Conservation (phyloP, 768 basidiomycete genomes). For the Macrolepiota albuminosa region DNA sequence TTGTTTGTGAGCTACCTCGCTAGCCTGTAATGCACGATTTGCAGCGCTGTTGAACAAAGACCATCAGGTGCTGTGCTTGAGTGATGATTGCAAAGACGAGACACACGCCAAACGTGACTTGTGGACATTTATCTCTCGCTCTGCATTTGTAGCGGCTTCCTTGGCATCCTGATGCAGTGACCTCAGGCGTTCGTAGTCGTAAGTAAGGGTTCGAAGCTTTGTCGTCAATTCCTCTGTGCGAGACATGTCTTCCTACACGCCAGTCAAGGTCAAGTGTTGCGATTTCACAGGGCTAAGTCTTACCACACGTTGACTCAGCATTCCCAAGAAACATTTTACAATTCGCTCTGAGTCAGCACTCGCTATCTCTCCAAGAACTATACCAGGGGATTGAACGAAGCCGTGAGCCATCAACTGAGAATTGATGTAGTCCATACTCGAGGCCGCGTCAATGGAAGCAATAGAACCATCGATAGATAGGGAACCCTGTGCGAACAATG, state of each 20-base stretch:
- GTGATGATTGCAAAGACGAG: not conserved
- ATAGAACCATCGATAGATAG: slow-evolving; percentile 41
- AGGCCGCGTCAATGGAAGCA: slow-evolving; percentile 46
- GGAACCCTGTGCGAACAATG: slow-evolving; percentile 38
- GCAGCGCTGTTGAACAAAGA: slow-evolving; percentile 35
- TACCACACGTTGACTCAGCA: slow-evolving; percentile 77
- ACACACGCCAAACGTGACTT: slow-evolving; percentile 72
- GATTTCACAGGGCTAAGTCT: slow-evolving; percentile 20
- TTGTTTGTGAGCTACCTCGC: slow-evolving; percentile 67
- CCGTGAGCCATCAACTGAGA: slow-evolving; percentile 82
- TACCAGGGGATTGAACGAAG: slow-evolving; percentile 56
- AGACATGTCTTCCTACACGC: slow-evolving; percentile 60
- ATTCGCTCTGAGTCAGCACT: slow-evolving; percentile 49
- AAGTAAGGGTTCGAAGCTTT: slow-evolving; percentile 70
- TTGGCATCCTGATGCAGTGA: slow-evolving; percentile 56
- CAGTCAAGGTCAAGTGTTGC: not conserved
- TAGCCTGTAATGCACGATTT: slow-evolving; percentile 47
- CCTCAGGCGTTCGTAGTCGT: slow-evolving; percentile 74
- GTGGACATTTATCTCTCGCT: slow-evolving; percentile 70
- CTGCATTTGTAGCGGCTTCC: slow-evolving; percentile 66
- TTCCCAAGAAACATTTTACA: slow-evolving; percentile 69
- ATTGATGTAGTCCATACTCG: slow-evolving; percentile 75
- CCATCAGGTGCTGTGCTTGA: not conserved
- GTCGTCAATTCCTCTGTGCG: slow-evolving; percentile 73
- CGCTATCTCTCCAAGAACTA: slow-evolving; percentile 63